These are phyloP conservation scores for Trichoderma polysporum DNA, from an alignment of 2,329 filamentous ascomycete genomes.

Conservation along the genomic window DNA sequence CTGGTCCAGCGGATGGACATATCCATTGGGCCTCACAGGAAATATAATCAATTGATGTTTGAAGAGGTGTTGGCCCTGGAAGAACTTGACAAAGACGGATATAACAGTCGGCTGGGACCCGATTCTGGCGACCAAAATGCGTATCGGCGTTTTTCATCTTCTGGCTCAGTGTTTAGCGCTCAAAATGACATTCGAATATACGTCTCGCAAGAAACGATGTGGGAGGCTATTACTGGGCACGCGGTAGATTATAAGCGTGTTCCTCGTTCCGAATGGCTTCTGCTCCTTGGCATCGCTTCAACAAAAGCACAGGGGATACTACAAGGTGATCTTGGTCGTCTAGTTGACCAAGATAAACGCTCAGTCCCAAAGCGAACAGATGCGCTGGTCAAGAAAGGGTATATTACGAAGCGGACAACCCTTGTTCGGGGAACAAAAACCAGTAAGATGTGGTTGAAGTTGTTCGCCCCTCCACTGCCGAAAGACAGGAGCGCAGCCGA, in stretches of 20 bases:
- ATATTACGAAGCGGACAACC: constrained; percentile 60
- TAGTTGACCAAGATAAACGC: constrained; percentile 62
- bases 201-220: constrained; percentile 56
- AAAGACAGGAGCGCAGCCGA: constrained; percentile 34
- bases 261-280: constrained; percentile 58
- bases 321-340: constrained; percentile 58
- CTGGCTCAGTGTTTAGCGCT: neutral
- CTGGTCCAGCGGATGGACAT: constrained; percentile 36
- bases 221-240: constrained; percentile 61
- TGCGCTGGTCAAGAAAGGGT: constrained; percentile 58
- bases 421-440: constrained; percentile 60
- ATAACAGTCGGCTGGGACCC: neutral
- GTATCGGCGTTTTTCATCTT: neutral
- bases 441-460: constrained; percentile 60
- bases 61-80: neutral
- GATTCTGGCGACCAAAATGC: neutral
- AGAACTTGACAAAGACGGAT: neutral
- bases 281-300: constrained; percentile 58
- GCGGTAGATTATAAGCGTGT: constrained; percentile 58
- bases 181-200: constrained; percentile 38
- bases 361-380: constrained; percentile 63
- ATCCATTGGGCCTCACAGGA: constrained; percentile 35
- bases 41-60: constrained; percentile 41
- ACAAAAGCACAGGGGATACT: constrained; percentile 55
- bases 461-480: constrained; percentile 50